These are phyloP conservation scores for Citeromyces siamensis DNA, from an alignment of 1,139 yeast species.

Conservation along the genomic window DNA sequence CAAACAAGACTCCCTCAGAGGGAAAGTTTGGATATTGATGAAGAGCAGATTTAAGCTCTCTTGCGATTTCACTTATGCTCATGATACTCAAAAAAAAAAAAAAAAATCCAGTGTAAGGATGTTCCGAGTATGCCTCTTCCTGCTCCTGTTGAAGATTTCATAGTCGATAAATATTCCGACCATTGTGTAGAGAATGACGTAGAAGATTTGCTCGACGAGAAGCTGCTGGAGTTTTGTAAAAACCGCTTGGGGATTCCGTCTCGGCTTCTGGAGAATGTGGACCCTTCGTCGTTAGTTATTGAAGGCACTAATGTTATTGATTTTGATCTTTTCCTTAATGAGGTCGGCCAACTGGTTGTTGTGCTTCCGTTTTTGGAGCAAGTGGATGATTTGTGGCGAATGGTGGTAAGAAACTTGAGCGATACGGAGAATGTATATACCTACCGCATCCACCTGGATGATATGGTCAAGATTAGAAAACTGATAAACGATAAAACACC, in stretches of 20 bases:
- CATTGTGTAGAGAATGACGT: conserved; percentile 22
- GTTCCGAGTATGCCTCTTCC: conserved; percentile 20
- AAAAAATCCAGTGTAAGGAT: not conserved
- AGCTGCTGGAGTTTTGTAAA: conserved; percentile 19
- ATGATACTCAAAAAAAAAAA: not conserved
- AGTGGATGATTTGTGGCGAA: conserved; percentile 26
- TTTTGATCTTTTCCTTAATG: conserved; percentile 27
- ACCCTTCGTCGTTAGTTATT: conserved; percentile 15
- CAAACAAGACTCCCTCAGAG: conserved; percentile 81
- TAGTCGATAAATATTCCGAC: conserved; percentile 24
- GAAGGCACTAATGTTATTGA: conserved; percentile 27
- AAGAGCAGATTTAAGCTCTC: conserved; percentile 50
- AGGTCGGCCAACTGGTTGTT: conserved; percentile 25
- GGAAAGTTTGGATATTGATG: conserved; percentile 93
- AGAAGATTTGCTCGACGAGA: conserved; percentile 16
- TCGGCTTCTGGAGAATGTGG: conserved; percentile 11
- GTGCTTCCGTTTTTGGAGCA: conserved; percentile 21
- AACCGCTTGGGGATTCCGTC: conserved; percentile 14
- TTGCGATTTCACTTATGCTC: conserved; percentile 30
- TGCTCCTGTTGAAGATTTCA: conserved; percentile 25
- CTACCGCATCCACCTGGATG: conserved; percentile 18
- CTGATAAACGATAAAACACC: conserved; percentile 19
- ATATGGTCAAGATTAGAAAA: conserved; percentile 21
- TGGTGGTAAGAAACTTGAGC: conserved; percentile 16
- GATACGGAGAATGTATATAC: conserved; percentile 11